Evolutionary conservation across 176 grass and related monocot genomes (phyloP), one percentile per base, ranked within the genome.

Genomic region (Areca catechu): DNA sequence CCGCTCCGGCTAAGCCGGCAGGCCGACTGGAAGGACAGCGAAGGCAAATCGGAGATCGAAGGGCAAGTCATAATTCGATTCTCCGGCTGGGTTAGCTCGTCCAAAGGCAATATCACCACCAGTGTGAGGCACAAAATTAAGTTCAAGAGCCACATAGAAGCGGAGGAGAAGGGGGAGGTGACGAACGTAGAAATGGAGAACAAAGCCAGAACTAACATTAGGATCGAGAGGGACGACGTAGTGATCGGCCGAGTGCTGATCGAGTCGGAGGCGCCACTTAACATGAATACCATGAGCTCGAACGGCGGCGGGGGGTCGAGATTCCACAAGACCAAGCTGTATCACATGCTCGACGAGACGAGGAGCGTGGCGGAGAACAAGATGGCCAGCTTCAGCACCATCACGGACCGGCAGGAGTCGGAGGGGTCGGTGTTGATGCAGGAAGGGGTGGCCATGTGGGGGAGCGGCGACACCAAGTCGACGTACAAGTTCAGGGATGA

Each of bases 321-420:
- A 12, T 63, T 63, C 61, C 61, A 63, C 61, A 63, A 63, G 61
- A 63, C 61, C n/a, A 63, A 63, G 61, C 34, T 63, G 37, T 3
- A 9, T 12, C 61, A 63, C 37, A 19, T 19, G 34, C 61, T 63
- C 10, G 15, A 47, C 15, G 61, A 63, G 61, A 63, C 61, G 61
- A 19, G 61, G 37, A 63, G 61, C 20, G 30, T 63, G 43, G 43
- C 12, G 14, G 61, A 63, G 61, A 49, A 49, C 37, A 63, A 50
- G 43, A 19, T 19, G 12, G 16, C 61, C 19, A 49, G 19, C 19
- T 63, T 63, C 37, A 63, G 61, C 43, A 4, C 61, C 18, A 19
- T 63, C 6, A 4, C 61, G 4, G 61, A 63, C 43, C 43, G 61
- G 61, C 61, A 63, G 14, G 61, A 50, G 12, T 63, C 61, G 61